Conservation (phyloP, 257 asterid genomes). For the Salvia hispanica region DNA sequence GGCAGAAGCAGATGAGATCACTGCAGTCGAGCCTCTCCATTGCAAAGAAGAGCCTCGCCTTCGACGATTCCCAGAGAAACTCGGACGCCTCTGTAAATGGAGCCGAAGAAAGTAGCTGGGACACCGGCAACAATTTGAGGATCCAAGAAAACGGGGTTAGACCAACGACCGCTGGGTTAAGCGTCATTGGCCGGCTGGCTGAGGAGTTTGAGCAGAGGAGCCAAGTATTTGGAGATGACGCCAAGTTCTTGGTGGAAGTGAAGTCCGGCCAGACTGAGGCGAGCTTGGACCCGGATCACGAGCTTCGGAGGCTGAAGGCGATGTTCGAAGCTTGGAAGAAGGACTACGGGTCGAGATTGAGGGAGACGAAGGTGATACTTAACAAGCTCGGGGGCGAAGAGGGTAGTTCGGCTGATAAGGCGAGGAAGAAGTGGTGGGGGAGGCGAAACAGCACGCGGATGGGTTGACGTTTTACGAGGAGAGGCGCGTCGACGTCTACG, state of each 20-base stretch:
- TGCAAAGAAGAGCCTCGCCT: conserved; percentile 79
- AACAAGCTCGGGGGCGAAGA: conserved; percentile 77
- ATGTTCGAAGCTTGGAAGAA: conserved; percentile 97
- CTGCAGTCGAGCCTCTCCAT: conserved; percentile 95
- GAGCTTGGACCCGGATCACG: conserved; percentile 80
- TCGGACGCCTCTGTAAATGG: conserved; percentile 76
- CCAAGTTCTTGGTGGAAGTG: conserved; percentile 90
- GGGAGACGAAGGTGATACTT: conserved; percentile 88
- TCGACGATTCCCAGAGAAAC: conserved; percentile 69
- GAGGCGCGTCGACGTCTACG: too few relatives aligned
- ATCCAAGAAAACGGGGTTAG: conserved; percentile 55
- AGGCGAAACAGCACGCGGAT: conserved; percentile 80
- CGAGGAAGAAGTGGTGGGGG: conserved; percentile 90
- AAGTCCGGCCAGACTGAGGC: conserved; percentile 91
- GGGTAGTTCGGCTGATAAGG: conserved; percentile 54
- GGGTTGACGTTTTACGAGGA: conserved; percentile 26
- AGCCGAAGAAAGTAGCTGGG: conserved; percentile 63
- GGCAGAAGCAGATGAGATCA: conserved; percentile 99
- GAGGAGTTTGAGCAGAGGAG: conserved; percentile 97
- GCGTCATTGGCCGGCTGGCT: conserved; percentile 82
- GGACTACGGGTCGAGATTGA: conserved; percentile 77
- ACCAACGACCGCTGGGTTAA: conserved; percentile 59
- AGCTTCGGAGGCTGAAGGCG: conserved; percentile 80
- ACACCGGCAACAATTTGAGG: conserved; percentile 55
- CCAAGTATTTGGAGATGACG: conserved; percentile 90